Evolutionary conservation across 202 grass and related monocot species (phyloP), one percentile per base, ranked within the genome.

Genomic region (Digitaria exilis): DNA sequence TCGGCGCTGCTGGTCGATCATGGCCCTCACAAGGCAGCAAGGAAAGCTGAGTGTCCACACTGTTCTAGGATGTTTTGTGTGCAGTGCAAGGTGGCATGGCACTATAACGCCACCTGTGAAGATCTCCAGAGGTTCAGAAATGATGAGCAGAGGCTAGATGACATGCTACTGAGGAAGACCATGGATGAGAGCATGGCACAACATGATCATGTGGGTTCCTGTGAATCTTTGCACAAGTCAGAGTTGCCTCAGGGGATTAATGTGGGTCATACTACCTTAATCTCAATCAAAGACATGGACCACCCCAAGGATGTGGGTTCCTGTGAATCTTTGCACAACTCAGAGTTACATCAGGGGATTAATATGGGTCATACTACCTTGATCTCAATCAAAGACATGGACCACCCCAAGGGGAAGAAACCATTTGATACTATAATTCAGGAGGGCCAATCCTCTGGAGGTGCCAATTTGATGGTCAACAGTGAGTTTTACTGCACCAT

Each of bases 21-120:
- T 18, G 43, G 18, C 9, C 58, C 21, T 4, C 52, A 55, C 54
- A 71, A 43, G 56, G 84, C 2, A 1, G 25, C 15, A 6, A 93
- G 55, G 4, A 13, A 78, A 3, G 79, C 71, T 0, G 80, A 91
- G 52, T 97, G 94, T 79, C 94, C 91, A 1, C 79, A 90, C 70
- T 94, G 94, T 72, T 16, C 62, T 46, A 39, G 94, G 71, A 44
- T 91, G 70, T 86, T 93, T 65, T 97, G 94, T 52, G 91, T 82
- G 0, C 76, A n/a, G 82, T 97, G 94, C 60, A 86, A 82, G 51
- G 89, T 93, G 25, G 46, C 94, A 4, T 90, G 94, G 91, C 94
- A 97, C 22, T 75, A 75, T 0, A 79, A 88, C 4, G 62, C 89
- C 25, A 42, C 6, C 9, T 97, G 92, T 29, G 59, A 42, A 24